phyloP scores from a whole-genome alignment of 2,329 filamentous ascomycete species.

The Diaporthe sp. region DNA sequence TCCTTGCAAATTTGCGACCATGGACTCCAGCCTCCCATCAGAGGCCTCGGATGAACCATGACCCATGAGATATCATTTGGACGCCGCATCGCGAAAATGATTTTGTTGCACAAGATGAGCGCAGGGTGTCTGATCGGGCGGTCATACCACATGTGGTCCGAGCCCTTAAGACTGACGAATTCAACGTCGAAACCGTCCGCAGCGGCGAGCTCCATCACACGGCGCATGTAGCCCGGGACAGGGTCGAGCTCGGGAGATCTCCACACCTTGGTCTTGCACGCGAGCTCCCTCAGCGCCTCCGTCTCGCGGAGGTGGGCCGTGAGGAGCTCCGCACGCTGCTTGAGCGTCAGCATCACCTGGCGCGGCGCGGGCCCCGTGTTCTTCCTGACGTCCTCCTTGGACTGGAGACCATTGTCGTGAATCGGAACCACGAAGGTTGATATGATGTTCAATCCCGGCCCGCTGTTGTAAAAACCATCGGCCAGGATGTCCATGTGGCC shows the following conservation, averaged over 20 bases:
- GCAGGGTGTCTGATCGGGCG: neutral
- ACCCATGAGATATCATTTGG: neutral
- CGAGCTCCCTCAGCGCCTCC: neutral
- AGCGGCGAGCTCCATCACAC: neutral
- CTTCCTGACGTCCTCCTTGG: neutral
- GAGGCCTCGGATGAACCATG: neutral
- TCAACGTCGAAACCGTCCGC: neutral
- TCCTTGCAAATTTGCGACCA: neutral
- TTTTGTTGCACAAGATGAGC: neutral
- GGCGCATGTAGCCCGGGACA: neutral
- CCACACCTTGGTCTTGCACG: neutral
- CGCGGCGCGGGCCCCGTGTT: accelerated
- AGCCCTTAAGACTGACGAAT: neutral
- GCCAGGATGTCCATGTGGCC: neutral
- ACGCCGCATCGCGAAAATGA: neutral
- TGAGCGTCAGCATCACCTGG: neutral
- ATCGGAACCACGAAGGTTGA: neutral
- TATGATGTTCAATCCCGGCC: neutral
- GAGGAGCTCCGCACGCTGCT: neutral
- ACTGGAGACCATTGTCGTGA: neutral
- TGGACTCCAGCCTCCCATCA: neutral
- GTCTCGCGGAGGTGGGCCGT: neutral
- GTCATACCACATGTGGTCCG: neutral
- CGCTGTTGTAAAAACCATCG: neutral
- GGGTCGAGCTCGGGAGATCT: neutral